phyloP scores from a whole-genome alignment of 768 basidiomycete genomes.

The Fomitopsis pulvina region DNA sequence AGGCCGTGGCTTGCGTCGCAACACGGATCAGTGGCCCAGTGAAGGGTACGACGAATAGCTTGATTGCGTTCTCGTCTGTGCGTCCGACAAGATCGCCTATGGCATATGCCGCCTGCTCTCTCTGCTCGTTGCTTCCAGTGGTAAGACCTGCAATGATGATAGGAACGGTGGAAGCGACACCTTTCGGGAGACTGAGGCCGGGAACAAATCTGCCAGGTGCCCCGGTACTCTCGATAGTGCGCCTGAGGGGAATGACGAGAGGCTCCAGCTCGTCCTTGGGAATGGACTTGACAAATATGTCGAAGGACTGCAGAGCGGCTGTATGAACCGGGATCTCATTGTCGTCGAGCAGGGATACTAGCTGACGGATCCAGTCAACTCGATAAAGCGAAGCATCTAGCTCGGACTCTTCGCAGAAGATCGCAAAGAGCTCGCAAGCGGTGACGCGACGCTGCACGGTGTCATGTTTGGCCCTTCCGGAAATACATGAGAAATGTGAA shows the following conservation, averaged over 20 bases:
- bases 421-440: slow-evolving; percentile 69
- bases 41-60: slow-evolving; percentile 92
- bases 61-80: slow-evolving; percentile 81
- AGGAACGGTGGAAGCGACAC: slow-evolving; percentile 76
- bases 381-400: slow-evolving; percentile 82
- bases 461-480: slow-evolving; percentile 71
- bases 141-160: slow-evolving; percentile 91
- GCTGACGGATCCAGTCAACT: slow-evolving; percentile 90
- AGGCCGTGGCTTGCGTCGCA: slow-evolving; percentile 81
- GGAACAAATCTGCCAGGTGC: slow-evolving; percentile 71
- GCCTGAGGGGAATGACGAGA: slow-evolving; percentile 81
- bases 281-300: slow-evolving; percentile 81
- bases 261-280: slow-evolving; percentile 92
- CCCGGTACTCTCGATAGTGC: slow-evolving; percentile 83
- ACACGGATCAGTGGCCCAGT: slow-evolving; percentile 95
- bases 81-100: slow-evolving; percentile 94
- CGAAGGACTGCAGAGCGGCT: slow-evolving; percentile 78
- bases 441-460: slow-evolving; percentile 65
- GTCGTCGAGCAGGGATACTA: slow-evolving; percentile 82
- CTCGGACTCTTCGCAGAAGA: slow-evolving; percentile 79
- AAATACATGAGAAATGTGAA: background rate
- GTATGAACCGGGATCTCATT: slow-evolving; percentile 65
- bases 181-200: slow-evolving; percentile 82
- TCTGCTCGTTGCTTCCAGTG: slow-evolving; percentile 89
- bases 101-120: slow-evolving; percentile 92